Conservation (phyloP, 176 grass and related monocot genomes). For the Juncus inflexus region DNA sequence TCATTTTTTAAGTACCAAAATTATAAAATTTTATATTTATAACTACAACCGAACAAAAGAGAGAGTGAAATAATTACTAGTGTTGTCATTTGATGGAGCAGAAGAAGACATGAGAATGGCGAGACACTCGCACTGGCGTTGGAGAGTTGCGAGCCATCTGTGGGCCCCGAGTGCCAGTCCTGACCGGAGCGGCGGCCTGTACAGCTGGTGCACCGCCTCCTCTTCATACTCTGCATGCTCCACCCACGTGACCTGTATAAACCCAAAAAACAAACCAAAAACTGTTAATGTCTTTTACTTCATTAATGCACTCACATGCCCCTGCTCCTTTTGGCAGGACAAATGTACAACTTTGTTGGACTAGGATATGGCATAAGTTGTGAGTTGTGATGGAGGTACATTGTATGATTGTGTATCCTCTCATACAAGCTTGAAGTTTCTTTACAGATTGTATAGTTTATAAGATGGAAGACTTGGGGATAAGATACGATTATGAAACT, state of each 20-base stretch:
- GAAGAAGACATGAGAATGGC: conserved; percentile 65
- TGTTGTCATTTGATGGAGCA: conserved; percentile 15
- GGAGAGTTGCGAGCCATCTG: conserved; percentile 68
- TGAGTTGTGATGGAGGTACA: no score
- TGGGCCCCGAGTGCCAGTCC: conserved; percentile 76
- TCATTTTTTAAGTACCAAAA: no score
- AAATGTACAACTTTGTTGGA: no score
- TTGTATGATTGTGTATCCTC: no score
- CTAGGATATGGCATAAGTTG: no score
- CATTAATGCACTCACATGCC: conserved; percentile 44
- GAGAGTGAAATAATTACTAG: conserved; percentile 5
- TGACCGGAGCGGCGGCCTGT: conserved; percentile 52
- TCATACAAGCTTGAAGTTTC: no score
- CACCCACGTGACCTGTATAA: conserved; percentile 80
- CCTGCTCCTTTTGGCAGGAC: conserved; percentile 30
- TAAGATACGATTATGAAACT: no score
- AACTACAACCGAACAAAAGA: no score
- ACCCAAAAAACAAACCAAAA: conserved; percentile 25
- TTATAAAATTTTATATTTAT: no score
- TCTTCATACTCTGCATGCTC: conserved; percentile 91
- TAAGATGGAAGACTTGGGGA: no score
- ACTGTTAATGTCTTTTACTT: conserved; percentile 39
- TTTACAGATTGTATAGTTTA: no score
- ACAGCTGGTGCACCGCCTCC: conserved; percentile 64
- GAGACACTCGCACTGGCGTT: conserved; percentile 76